These are phyloP conservation scores for Erigeron philadelphicus DNA, from an alignment of 140 eudicot genomes.

Conservation along the genomic window DNA sequence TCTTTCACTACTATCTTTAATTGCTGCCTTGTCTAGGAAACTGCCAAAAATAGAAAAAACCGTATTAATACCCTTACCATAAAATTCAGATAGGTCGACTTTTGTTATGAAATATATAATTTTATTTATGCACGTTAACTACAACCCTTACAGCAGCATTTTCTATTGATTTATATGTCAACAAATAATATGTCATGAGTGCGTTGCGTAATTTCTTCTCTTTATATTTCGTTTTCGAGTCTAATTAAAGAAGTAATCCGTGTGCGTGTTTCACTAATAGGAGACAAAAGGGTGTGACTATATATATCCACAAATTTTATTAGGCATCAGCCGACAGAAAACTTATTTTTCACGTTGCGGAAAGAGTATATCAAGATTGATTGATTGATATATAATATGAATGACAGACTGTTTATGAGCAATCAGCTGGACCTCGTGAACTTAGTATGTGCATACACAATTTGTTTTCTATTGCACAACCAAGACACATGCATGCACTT, in stretches of 20 bases:
- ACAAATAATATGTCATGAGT: not conserved
- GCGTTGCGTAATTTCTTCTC: not conserved
- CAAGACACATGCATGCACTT: slow-evolving; percentile 32
- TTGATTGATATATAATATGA: slow-evolving; percentile 2
- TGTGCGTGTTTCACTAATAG: slow-evolving; percentile 17
- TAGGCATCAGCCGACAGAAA: not conserved
- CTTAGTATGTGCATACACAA: not conserved
- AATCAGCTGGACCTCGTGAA: slow-evolving; percentile 15
- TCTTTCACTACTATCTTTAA: slow-evolving; percentile 35
- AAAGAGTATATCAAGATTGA: slow-evolving; percentile 8
- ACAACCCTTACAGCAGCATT: too few species aligned
- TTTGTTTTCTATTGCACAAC: slow-evolving; percentile 14
- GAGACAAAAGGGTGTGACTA: slow-evolving; percentile 20
- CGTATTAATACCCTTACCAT: not conserved
- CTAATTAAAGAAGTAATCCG: slow-evolving; percentile 2
- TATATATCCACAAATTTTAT: not conserved
- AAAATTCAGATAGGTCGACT: too few species aligned
- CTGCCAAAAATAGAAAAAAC: slow-evolving; percentile 27
- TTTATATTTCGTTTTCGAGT: slow-evolving; percentile 15
- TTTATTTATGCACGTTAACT: too few species aligned
- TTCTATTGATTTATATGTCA: not conserved
- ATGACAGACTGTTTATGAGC: slow-evolving; percentile 22
- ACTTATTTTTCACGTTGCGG: slow-evolving; percentile 29
- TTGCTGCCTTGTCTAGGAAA: slow-evolving; percentile 65
- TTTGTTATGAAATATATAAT: too few species aligned